Evolutionary conservation across 108 stramenopile species (phyloP).

Genomic region (Skeletonema marinoi): DNA sequence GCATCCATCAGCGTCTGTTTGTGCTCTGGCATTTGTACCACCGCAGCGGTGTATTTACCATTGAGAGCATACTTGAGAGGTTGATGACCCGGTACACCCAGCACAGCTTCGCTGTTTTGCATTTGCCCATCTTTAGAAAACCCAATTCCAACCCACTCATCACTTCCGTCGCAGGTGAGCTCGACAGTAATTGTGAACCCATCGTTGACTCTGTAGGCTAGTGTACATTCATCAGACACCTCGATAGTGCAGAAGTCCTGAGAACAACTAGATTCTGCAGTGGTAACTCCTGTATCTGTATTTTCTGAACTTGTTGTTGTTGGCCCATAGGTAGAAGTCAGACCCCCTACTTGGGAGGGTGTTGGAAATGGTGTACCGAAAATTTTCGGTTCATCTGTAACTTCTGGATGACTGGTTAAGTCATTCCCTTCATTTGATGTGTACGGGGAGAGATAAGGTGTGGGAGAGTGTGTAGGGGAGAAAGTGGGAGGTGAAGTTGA

Average conservation of each 20-base stretch:
- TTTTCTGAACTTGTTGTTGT: not conserved
- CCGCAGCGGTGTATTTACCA: not conserved
- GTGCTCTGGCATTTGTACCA: not conserved
- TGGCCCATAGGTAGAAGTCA: not conserved
- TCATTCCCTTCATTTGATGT: not conserved
- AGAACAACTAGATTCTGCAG: not conserved
- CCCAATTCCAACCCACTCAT: not conserved
- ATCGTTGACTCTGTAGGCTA: not conserved
- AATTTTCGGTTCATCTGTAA: not conserved
- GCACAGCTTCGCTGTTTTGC: not conserved
- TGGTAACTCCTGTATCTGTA: not conserved
- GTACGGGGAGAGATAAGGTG: too few relatives aligned
- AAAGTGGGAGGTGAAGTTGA: too few relatives aligned
- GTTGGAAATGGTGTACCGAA: not conserved
- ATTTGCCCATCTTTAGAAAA: not conserved
- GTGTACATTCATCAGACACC: not conserved
- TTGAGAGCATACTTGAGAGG: constrained; percentile 10
- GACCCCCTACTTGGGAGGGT: not conserved
- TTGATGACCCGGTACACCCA: not conserved
- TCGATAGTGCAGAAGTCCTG: not conserved
- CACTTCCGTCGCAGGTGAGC: constrained; percentile 1
- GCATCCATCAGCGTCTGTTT: constrained; percentile 5
- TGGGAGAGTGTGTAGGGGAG: not conserved
- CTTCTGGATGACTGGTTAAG: not conserved
- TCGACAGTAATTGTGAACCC: not conserved